phyloP scores from a whole-genome alignment of 371 early-diverging fungal genomes.

The Mucor circinelloides region DNA sequence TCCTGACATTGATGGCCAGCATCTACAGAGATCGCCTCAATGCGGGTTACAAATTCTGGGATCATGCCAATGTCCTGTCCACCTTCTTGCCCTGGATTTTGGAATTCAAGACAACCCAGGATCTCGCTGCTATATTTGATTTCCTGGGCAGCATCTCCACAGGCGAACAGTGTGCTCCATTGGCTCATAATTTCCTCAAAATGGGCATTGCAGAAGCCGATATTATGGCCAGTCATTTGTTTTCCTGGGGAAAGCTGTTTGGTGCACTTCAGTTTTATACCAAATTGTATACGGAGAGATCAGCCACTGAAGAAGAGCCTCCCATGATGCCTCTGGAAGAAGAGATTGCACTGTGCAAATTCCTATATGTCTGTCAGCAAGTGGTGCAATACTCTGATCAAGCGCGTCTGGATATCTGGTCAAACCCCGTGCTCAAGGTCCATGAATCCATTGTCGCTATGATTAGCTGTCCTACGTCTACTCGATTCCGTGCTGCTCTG shows the following conservation, averaged over 20 bases:
- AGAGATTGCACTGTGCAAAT: slow-evolving; percentile 22
- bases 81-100: slow-evolving; percentile 76
- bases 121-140: slow-evolving; percentile 31
- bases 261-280: slow-evolving; percentile 31
- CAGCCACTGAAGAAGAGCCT: slow-evolving; percentile 5
- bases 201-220: slow-evolving; percentile 18
- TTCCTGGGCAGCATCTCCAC: slow-evolving; percentile 34
- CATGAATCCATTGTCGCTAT: slow-evolving; percentile 24
- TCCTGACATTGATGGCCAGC: slow-evolving; percentile 63
- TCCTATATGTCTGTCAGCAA: slow-evolving; percentile 33
- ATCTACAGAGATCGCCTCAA: slow-evolving; percentile 74
- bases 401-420: slow-evolving; percentile 25
- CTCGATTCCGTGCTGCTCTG: slow-evolving; percentile 22
- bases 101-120: slow-evolving; percentile 26
- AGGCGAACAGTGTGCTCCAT: slow-evolving; percentile 29
- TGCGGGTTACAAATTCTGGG: slow-evolving; percentile 78
- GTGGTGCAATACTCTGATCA: slow-evolving; percentile 30
- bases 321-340: slow-evolving; percentile 21
- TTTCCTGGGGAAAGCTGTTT: slow-evolving; percentile 45
- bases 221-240: slow-evolving; percentile 15
- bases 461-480: slow-evolving; percentile 31
- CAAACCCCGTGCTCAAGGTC: slow-evolving; percentile 6
- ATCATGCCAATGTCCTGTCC: slow-evolving; percentile 53
- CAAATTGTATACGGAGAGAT: not conserved
- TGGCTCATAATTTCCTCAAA: slow-evolving; percentile 19